Percentiles rank a stretch among this genome's conserved stretches.
Evolutionary conservation across 768 basidiomycete species (phyloP).

Genomic region (Russula compacta): DNA sequence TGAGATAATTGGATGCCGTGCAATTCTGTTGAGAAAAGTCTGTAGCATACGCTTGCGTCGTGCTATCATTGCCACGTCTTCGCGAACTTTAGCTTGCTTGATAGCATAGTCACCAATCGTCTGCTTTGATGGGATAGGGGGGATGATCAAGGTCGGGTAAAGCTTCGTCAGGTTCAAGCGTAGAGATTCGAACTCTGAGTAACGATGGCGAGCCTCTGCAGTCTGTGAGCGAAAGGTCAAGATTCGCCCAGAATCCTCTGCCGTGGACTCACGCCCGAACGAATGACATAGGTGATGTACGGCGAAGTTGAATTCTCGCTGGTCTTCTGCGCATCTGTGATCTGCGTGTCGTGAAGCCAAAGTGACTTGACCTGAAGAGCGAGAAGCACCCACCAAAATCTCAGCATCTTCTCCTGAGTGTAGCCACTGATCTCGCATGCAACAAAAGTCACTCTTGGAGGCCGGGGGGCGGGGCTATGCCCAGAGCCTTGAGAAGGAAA

Average conservation of each 20-base stretch:
- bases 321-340: conserved; percentile 94
- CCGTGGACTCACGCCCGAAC: conserved; percentile 56
- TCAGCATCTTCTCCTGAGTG: conserved; percentile 79
- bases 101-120: conserved; percentile 93
- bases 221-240: conserved; percentile 38
- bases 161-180: conserved; percentile 74
- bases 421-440: conserved; percentile 61
- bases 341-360: conserved; percentile 39
- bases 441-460: conserved; percentile 75
- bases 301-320: conserved; percentile 76
- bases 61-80: conserved; percentile 87
- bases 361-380: not conserved
- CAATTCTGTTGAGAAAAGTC: conserved; percentile 87
- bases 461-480: conserved; percentile 36
- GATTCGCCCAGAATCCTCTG: not conserved
- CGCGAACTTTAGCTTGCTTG: conserved; percentile 94
- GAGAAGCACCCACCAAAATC: conserved; percentile 48
- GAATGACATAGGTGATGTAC: conserved; percentile 93
- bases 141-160: conserved; percentile 94
- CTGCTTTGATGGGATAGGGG: conserved; percentile 97
- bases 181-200: conserved; percentile 96
- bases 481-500: conserved; percentile 53
- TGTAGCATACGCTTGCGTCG: conserved; percentile 90
- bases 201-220: conserved; percentile 77
- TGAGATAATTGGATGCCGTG: conserved; percentile 87